Evolutionary conservation across 1,284 basidiomycete species (phyloP), one percentile per base, ranked within the genome.

Genomic region (Leucoagaricus sp.): DNA sequence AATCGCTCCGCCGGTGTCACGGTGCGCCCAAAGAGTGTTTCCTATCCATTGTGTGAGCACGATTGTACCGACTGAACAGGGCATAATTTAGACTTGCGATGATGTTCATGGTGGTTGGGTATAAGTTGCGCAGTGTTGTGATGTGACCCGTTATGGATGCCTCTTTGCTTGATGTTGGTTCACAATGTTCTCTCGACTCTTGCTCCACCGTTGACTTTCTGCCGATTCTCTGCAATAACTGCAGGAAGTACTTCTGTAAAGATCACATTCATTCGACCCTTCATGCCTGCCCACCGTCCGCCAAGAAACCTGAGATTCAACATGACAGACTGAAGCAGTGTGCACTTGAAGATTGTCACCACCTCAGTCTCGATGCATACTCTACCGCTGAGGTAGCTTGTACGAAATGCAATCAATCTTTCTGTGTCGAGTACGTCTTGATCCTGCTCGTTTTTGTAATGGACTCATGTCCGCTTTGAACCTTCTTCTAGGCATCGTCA

Each of bases 1-100:
- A 99, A 81, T 58, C 96, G 87, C 75, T 99, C 96, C 26, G 96
- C 96, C 15, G 96, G 97, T 28, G 96, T 97, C 55, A 97, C 86
- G 2, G 92, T 86, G 49, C 94, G 87, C 8, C 96, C 96, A 71
- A 99, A 99, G 42, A 98, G 85, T 0, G 92, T 89, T 81, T 97
- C 94, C 94, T 96, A 64, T 51, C 10, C 15, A 40, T 29, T 53
- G 47, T 63, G 23, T 63, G 56, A 50, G 52, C 57, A 46, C 49
- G 45, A 55, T 29, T 33, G 46, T 55, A 34, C 38, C 45, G 33
- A 15, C 26, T n/a, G 38, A 53, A 29, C 31, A 26, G 52, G 40
- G 54, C 34, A 21, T 31, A 15, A 17, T n/a, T n/a, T n/a, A 40
- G 57, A 74, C 83, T 65, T 71, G 87, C 87, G 60, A 89, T 85